phyloP scores from a whole-genome alignment of 768 basidiomycete genomes.

The Pisolithus tinctorius region DNA sequence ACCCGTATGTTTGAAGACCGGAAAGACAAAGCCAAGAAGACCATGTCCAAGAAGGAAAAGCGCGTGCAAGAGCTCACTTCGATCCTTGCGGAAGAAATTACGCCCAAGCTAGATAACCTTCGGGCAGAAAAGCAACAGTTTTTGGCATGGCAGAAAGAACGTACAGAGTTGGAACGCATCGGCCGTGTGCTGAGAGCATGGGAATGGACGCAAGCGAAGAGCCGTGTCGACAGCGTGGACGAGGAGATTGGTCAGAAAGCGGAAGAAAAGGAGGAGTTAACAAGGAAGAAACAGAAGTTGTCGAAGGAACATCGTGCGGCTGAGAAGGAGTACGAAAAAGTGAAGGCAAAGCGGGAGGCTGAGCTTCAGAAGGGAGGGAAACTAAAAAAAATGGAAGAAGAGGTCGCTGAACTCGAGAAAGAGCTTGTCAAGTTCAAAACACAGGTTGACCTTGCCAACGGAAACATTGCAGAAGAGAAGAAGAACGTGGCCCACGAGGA shows the following conservation, averaged over 20 bases:
- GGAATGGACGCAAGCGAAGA: constrained; percentile 71
- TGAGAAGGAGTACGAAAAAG: constrained; percentile 58
- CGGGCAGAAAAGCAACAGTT: constrained; percentile 84
- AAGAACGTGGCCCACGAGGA: constrained; percentile 45
- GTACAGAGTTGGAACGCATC: constrained; percentile 81
- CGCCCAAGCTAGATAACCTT: constrained; percentile 87
- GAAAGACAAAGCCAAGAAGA: constrained; percentile 93
- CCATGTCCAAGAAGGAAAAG: constrained; percentile 97
- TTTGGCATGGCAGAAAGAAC: constrained; percentile 85
- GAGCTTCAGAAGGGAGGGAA: constrained; percentile 94
- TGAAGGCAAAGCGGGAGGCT: constrained; percentile 71
- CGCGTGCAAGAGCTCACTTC: constrained; percentile 83
- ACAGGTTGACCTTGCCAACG: constrained; percentile 76
- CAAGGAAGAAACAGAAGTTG: constrained; percentile 45
- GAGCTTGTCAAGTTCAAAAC: constrained; percentile 76
- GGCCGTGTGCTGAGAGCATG: constrained; percentile 77
- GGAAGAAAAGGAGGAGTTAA: constrained; percentile 39
- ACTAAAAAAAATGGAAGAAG: constrained; percentile 77
- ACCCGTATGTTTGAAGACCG: constrained; percentile 99
- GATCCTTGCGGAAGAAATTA: constrained; percentile 83
- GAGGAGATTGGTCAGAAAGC: constrained; percentile 46
- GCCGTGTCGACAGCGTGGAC: constrained; percentile 48
- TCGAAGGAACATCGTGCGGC: constrained; percentile 51
- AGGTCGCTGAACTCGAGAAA: constrained; percentile 72
- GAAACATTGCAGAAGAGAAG: constrained; percentile 74